A percentile compares a stretch with the other conserved stretches of the same genome.
Conservation (phyloP, 2,329 filamentous ascomycete species). For the Pseudopyricularia cyperi region DNA sequence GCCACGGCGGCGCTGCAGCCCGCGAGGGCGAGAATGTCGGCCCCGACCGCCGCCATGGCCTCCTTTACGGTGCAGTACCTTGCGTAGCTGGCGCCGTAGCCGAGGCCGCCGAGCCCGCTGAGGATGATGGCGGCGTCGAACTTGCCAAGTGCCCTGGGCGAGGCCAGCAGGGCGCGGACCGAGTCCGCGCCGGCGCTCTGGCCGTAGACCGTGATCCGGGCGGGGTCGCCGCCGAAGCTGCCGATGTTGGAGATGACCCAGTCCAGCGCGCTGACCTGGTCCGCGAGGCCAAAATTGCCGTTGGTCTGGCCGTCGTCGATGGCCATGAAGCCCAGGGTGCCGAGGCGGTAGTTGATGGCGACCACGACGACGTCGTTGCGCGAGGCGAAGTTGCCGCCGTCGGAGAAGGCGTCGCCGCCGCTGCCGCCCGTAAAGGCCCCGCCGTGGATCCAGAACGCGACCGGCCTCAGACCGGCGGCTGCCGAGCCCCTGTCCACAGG, state of each 20-base stretch:
- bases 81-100: slow-evolving; percentile 45
- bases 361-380: slow-evolving; percentile 47
- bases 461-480: slow-evolving; percentile 16
- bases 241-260: slow-evolving; percentile 38
- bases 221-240: slow-evolving; percentile 43
- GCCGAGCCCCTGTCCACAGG: slow-evolving; percentile 13
- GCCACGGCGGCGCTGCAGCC: slow-evolving; percentile 35
- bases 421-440: slow-evolving; percentile 41
- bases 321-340: slow-evolving; percentile 44
- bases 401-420: slow-evolving; percentile 23
- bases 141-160: slow-evolving; percentile 30
- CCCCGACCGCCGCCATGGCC: slow-evolving; percentile 32
- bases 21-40: slow-evolving; percentile 34
- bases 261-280: slow-evolving; percentile 34
- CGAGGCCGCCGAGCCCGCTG: slow-evolving; percentile 26
- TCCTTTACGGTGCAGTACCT: slow-evolving; percentile 43
- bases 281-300: slow-evolving; percentile 35
- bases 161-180: slow-evolving; percentile 35
- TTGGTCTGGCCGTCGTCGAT: slow-evolving; percentile 30
- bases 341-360: slow-evolving; percentile 45
- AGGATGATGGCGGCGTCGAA: slow-evolving; percentile 32
- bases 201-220: slow-evolving; percentile 41
- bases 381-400: slow-evolving; percentile 43
- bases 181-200: slow-evolving; percentile 39
- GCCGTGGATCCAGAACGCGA: slow-evolving; percentile 29